Percentiles rank a stretch among this genome's conserved stretches.
These are phyloP conservation scores for Penicillium frequentans DNA, from an alignment of 2,329 filamentous ascomycete species.

Conservation along the genomic window DNA sequence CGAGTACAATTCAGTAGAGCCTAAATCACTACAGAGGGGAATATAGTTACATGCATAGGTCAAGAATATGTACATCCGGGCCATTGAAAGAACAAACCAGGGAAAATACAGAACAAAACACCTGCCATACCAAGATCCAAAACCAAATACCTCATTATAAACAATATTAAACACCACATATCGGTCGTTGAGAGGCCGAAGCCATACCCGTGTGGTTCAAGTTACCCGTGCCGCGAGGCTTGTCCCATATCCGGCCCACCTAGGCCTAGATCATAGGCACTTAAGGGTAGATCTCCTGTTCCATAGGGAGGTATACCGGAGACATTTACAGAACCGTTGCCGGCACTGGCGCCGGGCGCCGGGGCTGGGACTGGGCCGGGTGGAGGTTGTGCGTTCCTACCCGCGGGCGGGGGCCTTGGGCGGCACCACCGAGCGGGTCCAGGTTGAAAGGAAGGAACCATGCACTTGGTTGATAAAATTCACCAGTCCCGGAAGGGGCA, in stretches of 20 bases:
- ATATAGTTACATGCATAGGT: not conserved
- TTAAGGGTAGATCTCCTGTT: constrained; percentile 23
- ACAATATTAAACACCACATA: constrained; percentile 13
- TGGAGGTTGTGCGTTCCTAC: constrained; percentile 1
- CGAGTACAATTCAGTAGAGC: not conserved
- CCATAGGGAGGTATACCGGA: constrained; percentile 24
- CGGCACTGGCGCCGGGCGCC: constrained; percentile 9
- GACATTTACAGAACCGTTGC: not conserved
- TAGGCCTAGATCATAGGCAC: constrained; percentile 29
- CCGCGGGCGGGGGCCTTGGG: constrained; percentile 3
- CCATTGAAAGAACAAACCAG: not conserved
- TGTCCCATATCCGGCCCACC: constrained; percentile 20
- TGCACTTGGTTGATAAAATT: constrained; percentile 56
- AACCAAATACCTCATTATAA: constrained; percentile 6
- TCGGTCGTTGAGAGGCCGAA: constrained; percentile 8
- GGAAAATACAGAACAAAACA: constrained; percentile 1
- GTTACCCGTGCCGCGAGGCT: constrained; percentile 11
- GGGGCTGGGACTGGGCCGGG: constrained; percentile 5
- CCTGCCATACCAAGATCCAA: constrained; percentile 1
- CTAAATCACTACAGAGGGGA: not conserved
- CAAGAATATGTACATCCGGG: not conserved
- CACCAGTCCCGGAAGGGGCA: constrained; percentile 35
- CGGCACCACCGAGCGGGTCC: constrained; percentile 55
- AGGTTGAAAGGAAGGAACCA: constrained; percentile 96
- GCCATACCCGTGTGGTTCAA: not conserved